Conservation (phyloP, 1,139 yeast genomes). For the Trichomonascaceae sp. region DNA sequence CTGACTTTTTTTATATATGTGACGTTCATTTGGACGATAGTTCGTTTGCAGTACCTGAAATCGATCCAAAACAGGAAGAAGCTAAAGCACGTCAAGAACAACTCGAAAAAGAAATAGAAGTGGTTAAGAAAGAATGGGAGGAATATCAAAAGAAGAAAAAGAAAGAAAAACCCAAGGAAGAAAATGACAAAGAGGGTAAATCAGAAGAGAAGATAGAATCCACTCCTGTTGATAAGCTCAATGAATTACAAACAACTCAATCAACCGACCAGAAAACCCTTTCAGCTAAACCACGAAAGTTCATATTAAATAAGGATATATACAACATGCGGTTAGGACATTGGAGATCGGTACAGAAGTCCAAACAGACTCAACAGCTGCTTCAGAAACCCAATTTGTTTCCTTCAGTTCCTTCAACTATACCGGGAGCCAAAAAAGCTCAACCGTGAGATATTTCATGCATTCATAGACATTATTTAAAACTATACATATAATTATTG, state of each 20-base stretch:
- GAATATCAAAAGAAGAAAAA: slow-evolving; percentile 21
- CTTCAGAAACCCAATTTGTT: slow-evolving; percentile 43
- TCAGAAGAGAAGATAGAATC: slow-evolving; percentile 18
- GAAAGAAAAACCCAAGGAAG: slow-evolving; percentile 17
- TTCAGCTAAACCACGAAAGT: slow-evolving; percentile 41
- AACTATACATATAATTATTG: neutral
- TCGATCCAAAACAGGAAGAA: slow-evolving; percentile 42
- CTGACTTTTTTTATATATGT: slow-evolving; percentile 68
- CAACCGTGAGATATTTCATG: neutral
- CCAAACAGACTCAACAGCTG: slow-evolving; percentile 39
- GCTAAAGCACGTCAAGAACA: slow-evolving; percentile 38
- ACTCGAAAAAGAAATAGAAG: slow-evolving; percentile 40
- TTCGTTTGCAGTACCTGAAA: slow-evolving; percentile 53
- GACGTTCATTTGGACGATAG: slow-evolving; percentile 56
- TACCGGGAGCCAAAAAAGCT: slow-evolving; percentile 14
- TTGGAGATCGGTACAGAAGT: slow-evolving; percentile 37
- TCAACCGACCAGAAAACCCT: slow-evolving; percentile 24
- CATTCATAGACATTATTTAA: neutral
- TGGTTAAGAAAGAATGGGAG: slow-evolving; percentile 31
- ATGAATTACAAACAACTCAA: slow-evolving; percentile 19
- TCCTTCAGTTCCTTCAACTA: slow-evolving; percentile 48
- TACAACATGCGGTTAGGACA: slow-evolving; percentile 46
- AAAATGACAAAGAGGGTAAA: slow-evolving; percentile 17
- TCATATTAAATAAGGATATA: slow-evolving; percentile 46
- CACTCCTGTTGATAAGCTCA: slow-evolving; percentile 14